Base-by-base conservation (phyloP, 331 rosid species). In the Prunus yedoensis region DNA sequence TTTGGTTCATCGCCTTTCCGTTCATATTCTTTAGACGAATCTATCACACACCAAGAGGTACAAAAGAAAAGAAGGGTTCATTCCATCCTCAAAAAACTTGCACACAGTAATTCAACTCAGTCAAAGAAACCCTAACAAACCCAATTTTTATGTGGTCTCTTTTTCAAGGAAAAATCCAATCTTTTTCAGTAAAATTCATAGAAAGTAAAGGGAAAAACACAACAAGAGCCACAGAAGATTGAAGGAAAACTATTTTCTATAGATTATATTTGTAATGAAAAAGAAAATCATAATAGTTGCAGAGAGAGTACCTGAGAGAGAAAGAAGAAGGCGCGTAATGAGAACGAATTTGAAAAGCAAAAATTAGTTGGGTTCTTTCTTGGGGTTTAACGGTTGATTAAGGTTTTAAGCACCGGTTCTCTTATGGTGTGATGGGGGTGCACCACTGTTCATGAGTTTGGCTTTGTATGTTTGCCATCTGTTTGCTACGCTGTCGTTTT, bases 21-120 rank as follows among this genome's bases (percentile, higher is more conserved):
- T 58, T 58, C 67, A 2, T 73, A 16, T 28, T 32, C 60, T 15
- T 69, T 38, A 7, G 10, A 69, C 73, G 10, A 68, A 50, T 23
- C 56, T 66, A 25, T 16, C 12, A 23, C 57, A 51, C 25, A 50
- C 74, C 25, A 17, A 70, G 41, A 73, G 10, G 60, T 7, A 57
- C 60, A 71, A 25, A 73, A n/a, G 38, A 43, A 71, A 41, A 32
- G 18, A 56, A 71, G 67, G 25, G 67, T 72, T 58, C 18, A 72
- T 25, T 38, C 9, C 38, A 58, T 8, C 23, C 43, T 73, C 45
- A 73, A 59, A 57, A 43, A 72, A 21, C 56, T 20, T 56, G 41
- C 66, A 41, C 6, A 73, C 0, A 45, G 56, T 8, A 72, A 57
- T 72, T 72, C 67, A 25, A 70, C 63, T 52, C 63, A 2, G 32